Evolutionary conservation across 257 asterid genomes (phyloP), one percentile per base, ranked within the genome.

Genomic region (Craterostigma plantagineum): DNA sequence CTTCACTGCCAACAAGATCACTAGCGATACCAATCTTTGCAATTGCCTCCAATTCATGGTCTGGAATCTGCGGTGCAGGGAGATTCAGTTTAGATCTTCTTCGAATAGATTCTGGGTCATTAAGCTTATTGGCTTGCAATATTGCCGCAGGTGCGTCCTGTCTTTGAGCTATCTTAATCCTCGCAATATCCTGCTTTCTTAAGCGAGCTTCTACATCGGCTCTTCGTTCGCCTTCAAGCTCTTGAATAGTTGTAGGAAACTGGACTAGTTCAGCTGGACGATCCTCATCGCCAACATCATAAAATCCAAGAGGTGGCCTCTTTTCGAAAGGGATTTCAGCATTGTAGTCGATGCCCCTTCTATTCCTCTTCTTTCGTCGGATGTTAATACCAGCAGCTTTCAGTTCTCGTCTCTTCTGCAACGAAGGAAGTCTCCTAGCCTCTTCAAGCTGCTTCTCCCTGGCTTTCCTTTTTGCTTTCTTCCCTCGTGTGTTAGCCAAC

Each of bases 391-490:
- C 96, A 42, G 99, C 96, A 11, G 99, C 99, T 68, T 79, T 83
- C 13, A 90, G 60, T 53, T 90, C 99, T 64, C 99, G 74, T 65
- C 99, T 75, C 62, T 90, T 90, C 75, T 90, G 99, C 76, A 83
- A 67, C 0, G 96, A 90, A 58, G 99, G 96, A 57, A 90, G 96
- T 72, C 96, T 73, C 16, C 99, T 69, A 43, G 99, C 99, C 73
- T 90, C 99, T 69, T 90, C 99, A n/a, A 90, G 91, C 68, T 90
- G 96, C 63, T 90, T 90, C 61, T 83, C 99, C 51, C 96, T 62
- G 13, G 99, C 99, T 69, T 90, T 90, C 56, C 99, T 69, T 57
- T 90, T 90, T 12, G 94, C 99, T 61, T 90, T 90, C 69, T 90
- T 90, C 7, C 99, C 96, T 57, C 96, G 72, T 4, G 99, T 90